Conservation (phyloP, 2,329 filamentous ascomycete genomes). For the Didymella arachidicola region DNA sequence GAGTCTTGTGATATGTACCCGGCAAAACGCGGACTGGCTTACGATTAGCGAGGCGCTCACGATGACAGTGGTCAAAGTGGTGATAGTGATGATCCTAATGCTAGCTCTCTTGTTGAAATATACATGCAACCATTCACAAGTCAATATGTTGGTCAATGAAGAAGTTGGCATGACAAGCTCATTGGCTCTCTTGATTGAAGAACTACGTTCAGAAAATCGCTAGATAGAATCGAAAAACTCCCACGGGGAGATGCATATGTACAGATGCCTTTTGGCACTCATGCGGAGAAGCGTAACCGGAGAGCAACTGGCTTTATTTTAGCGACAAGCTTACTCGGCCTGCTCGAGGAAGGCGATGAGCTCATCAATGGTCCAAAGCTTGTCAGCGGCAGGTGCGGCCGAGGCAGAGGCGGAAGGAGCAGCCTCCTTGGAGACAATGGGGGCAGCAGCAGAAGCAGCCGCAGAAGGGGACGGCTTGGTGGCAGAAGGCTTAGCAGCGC, state of each 20-base stretch:
- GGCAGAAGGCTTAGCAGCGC: slow-evolving; percentile 16
- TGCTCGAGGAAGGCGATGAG: slow-evolving; percentile 20
- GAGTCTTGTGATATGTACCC: not conserved
- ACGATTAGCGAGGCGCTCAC: not conserved
- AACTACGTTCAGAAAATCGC: slow-evolving; percentile 19
- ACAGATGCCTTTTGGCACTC: slow-evolving; percentile 20
- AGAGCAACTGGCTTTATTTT: slow-evolving; percentile 4
- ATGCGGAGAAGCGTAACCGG: slow-evolving; percentile 12
- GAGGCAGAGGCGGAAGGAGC: slow-evolving; percentile 9
- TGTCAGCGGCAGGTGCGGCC: slow-evolving; percentile 14
- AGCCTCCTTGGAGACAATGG: slow-evolving; percentile 2
- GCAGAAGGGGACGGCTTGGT: slow-evolving; percentile 5
- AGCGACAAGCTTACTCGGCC: slow-evolving; percentile 14
- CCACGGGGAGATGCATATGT: slow-evolving; percentile 21
- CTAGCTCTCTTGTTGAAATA: not conserved
- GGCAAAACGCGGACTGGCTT: not conserved
- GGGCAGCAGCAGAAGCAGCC: not conserved
- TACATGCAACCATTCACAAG: not conserved
- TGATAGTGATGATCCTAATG: not conserved
- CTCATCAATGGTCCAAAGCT: slow-evolving; percentile 21
- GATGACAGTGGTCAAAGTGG: not conserved
- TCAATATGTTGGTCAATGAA: not conserved
- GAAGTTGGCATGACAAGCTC: slow-evolving; percentile 1
- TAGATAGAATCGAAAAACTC: slow-evolving; percentile 21
- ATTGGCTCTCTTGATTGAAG: slow-evolving; percentile 15